These are phyloP conservation scores for Russula compacta DNA, from an alignment of 768 basidiomycete species.

Conservation along the genomic window DNA sequence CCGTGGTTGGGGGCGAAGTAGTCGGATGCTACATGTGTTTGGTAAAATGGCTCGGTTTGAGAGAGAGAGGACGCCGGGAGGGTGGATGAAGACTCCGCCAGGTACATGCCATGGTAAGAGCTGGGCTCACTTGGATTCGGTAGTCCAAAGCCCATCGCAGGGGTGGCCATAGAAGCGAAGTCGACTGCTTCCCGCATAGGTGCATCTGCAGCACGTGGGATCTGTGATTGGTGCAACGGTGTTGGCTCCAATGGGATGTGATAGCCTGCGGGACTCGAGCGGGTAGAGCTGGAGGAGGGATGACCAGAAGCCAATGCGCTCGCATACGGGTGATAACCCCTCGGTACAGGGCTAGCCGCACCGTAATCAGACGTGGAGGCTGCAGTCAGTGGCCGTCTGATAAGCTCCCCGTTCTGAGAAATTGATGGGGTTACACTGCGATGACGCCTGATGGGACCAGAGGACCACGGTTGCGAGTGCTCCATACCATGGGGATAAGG, in stretches of 20 bases:
- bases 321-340: constrained; percentile 30
- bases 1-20: constrained; percentile 11
- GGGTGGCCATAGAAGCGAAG: constrained; percentile 4
- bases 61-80: constrained; percentile 5
- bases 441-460: constrained; percentile 61
- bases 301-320: constrained; percentile 15
- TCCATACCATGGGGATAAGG: constrained; percentile 41
- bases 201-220: constrained; percentile 20
- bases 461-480: constrained; percentile 24
- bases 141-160: constrained; percentile 12
- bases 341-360: constrained; percentile 20
- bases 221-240: constrained; percentile 17
- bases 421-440: constrained; percentile 71
- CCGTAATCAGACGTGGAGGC: constrained; percentile 17
- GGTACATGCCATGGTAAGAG: constrained; percentile 23
- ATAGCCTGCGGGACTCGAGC: constrained; percentile 36
- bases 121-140: constrained; percentile 8
- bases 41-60: constrained; percentile 4
- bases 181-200: neutral
- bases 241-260: constrained; percentile 37
- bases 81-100: constrained; percentile 26
- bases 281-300: constrained; percentile 24
- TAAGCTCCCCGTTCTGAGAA: constrained; percentile 39
- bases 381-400: constrained; percentile 39
- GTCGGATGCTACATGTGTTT: neutral